Percentiles rank a stretch among this genome's conserved stretches.
These are phyloP conservation scores for Aegilops sharonensis DNA, from an alignment of 176 grass and related monocot species.

Conservation along the genomic window DNA sequence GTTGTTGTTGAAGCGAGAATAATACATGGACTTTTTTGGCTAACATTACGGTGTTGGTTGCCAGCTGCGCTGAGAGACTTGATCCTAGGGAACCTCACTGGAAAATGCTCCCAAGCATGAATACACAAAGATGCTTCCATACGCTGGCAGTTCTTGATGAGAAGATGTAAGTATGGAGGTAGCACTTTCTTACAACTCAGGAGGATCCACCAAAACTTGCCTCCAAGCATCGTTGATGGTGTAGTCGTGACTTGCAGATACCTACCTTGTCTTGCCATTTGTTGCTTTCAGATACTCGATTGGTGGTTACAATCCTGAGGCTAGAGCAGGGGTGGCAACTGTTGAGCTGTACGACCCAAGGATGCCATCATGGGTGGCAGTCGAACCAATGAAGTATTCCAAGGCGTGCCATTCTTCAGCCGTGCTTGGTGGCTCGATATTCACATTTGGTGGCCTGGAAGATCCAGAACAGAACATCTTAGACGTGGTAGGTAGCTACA, in stretches of 20 bases:
- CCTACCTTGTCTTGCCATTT: neutral
- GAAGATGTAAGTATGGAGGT: conserved; percentile 52
- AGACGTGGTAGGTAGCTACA: too few species aligned
- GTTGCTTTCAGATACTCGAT: neutral
- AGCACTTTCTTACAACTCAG: neutral
- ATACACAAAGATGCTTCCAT: conserved; percentile 52
- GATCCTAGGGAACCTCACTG: conserved; percentile 69
- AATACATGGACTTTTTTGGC: neutral
- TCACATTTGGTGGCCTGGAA: too few species aligned
- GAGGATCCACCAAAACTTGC: neutral
- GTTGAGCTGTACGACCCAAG: too few species aligned
- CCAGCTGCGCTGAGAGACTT: conserved; percentile 73
- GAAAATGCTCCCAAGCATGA: conserved; percentile 66
- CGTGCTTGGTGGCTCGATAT: too few species aligned
- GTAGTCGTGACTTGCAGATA: neutral
- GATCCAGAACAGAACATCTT: too few species aligned
- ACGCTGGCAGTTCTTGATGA: conserved; percentile 46
- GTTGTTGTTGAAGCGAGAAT: neutral
- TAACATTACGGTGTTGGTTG: neutral
- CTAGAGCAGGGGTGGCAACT: too few species aligned
- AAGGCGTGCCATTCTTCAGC: conserved; percentile 63
- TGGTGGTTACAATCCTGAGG: too few species aligned
- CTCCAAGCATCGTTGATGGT: neutral
- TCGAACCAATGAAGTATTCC: neutral
- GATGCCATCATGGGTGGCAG: too few species aligned